Percentiles rank a stretch among this genome's conserved stretches.
Conservation (phyloP, 805 yeast species). For the Kuraishia floccosa region DNA sequence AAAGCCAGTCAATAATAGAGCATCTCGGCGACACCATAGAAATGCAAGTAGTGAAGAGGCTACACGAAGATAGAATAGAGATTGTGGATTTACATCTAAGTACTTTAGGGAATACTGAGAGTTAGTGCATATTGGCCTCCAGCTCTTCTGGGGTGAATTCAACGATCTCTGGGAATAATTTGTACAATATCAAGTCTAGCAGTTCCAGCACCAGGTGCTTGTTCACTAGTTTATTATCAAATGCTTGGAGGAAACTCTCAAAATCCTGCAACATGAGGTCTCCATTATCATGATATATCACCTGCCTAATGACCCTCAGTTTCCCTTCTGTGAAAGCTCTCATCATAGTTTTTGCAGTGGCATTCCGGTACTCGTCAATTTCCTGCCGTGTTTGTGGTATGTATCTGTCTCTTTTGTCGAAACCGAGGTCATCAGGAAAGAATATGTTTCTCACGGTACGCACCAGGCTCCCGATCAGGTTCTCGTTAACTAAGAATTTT, state of each 20-base stretch:
- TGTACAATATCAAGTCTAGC: constrained; percentile 27
- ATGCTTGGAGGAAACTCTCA: constrained; percentile 18
- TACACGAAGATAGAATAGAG: no score
- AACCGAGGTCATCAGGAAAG: constrained; percentile 16
- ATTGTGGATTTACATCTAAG: no score
- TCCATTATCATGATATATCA: constrained; percentile 5
- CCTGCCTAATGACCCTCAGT: neutral
- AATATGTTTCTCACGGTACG: constrained; percentile 12
- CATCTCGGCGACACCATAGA: no score
- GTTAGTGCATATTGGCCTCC: constrained; percentile 7
- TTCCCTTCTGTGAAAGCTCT: no score
- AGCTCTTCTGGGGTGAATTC: constrained; percentile 3
- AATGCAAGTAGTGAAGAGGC: no score
- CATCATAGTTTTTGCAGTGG: constrained; percentile 6
- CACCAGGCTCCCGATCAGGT: constrained; percentile 5
- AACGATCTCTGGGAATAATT: constrained; percentile 24
- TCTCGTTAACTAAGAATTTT: constrained; percentile 11
- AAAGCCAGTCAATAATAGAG: constrained; percentile 25
- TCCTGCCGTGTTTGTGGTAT: constrained; percentile 17
- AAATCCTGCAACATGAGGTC: constrained; percentile 5
- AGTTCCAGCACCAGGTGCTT: constrained; percentile 28
- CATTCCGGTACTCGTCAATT: constrained; percentile 7
- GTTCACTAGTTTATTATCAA: constrained; percentile 26
- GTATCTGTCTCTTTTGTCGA: constrained; percentile 15
- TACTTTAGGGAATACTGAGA: no score